phyloP scores from a whole-genome alignment of 2,329 filamentous ascomycete species.

The Ophiobolus disseminans region DNA sequence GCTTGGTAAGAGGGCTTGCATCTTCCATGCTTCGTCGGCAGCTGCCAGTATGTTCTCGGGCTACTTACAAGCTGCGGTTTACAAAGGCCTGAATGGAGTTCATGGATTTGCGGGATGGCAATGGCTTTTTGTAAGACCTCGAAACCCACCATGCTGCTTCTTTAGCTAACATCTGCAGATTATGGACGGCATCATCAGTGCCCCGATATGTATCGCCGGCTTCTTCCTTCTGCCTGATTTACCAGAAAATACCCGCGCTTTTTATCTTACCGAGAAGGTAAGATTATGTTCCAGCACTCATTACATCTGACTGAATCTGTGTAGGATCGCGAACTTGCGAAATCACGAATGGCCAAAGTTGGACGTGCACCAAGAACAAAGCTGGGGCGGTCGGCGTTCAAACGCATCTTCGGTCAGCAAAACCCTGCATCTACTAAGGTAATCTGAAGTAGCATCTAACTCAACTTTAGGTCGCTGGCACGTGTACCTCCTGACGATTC shows the following conservation, averaged over 20 bases:
- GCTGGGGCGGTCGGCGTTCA: conserved; percentile 19
- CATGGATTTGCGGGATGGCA: conserved; percentile 28
- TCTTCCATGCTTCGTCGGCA: conserved; percentile 28
- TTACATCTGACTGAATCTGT: not conserved
- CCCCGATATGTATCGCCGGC: conserved; percentile 20
- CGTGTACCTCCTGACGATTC: conserved; percentile 23
- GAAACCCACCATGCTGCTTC: not conserved
- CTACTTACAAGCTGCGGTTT: conserved; percentile 28
- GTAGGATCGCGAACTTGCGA: conserved; percentile 12
- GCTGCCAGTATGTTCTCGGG: conserved; percentile 35
- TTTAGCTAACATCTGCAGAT: conserved; percentile 8
- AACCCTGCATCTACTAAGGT: not conserved
- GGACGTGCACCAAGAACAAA: conserved; percentile 23
- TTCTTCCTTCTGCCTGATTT: conserved; percentile 27
- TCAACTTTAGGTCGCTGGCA: conserved; percentile 19
- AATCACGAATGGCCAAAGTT: conserved; percentile 20
- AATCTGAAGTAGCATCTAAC: not conserved
- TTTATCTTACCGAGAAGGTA: not conserved
- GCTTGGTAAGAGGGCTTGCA: conserved; percentile 32
- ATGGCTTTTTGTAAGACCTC: conserved; percentile 26
- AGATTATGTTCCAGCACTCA: not conserved
- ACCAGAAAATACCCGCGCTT: conserved; percentile 12
- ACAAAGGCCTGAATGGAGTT: conserved; percentile 25
- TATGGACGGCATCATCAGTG: conserved; percentile 26
- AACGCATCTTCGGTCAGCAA: conserved; percentile 18